These are phyloP conservation scores for Monilinia aucupariae DNA, from an alignment of 2,329 filamentous ascomycete genomes.

Conservation along the genomic window DNA sequence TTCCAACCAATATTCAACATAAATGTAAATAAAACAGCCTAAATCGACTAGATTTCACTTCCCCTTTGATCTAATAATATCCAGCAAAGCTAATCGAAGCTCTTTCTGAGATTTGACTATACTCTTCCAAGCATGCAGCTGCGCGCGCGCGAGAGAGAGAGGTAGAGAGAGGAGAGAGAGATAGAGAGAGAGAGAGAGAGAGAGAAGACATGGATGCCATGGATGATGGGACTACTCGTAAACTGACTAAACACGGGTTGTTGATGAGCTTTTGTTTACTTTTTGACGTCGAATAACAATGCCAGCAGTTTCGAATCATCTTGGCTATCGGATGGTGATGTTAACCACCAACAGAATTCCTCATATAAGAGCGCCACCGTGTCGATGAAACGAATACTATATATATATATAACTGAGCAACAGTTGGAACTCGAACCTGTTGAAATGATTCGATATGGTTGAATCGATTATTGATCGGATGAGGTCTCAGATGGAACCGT, in stretches of 20 bases:
- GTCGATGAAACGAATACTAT: neutral
- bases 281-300: neutral
- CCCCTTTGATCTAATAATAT: too few relatives aligned
- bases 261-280: neutral
- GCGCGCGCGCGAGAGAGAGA: too few relatives aligned
- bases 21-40: too few relatives aligned
- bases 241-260: neutral
- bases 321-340: neutral
- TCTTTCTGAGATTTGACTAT: too few relatives aligned
- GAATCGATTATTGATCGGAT: neutral
- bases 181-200: too few relatives aligned
- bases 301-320: slow-evolving; percentile 8
- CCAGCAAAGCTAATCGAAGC: too few relatives aligned
- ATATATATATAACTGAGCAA: neutral
- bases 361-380: neutral
- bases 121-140: too few relatives aligned
- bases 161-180: too few relatives aligned
- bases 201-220: slow-evolving; percentile 7
- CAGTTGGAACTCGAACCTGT: too few relatives aligned
- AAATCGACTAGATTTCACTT: too few relatives aligned
- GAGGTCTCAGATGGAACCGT: neutral
- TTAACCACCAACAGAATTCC: neutral
- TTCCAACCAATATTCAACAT: too few relatives aligned
- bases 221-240: too few relatives aligned
- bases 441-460: neutral